Percentiles rank a stretch among this genome's conserved stretches.
Evolutionary conservation across 768 basidiomycete species (phyloP).

Genomic region (Podaxis sp.): DNA sequence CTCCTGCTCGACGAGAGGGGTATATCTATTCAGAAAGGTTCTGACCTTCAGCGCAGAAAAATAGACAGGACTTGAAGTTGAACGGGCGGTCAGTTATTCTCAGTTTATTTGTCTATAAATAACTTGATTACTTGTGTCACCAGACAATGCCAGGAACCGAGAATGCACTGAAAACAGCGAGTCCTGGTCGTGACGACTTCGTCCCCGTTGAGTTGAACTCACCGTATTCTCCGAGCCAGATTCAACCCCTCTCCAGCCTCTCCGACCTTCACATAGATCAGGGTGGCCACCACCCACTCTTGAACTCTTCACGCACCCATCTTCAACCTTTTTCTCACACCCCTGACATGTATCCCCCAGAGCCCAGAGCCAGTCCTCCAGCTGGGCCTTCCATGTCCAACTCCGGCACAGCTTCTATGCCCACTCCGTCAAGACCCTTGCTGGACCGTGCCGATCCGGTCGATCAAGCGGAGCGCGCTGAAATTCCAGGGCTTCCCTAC

Average conservation of each 20-base stretch:
- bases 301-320: slow-evolving; percentile 7
- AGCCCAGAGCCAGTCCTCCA: not conserved
- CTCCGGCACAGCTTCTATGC: not conserved
- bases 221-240: not conserved
- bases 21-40: not conserved
- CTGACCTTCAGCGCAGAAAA: not conserved
- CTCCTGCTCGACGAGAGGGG: not conserved
- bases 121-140: not conserved
- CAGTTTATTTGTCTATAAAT: not conserved
- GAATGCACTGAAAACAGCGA: not conserved
- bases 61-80: not conserved
- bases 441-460: not conserved
- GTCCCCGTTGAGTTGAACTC: not conserved
- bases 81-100: not conserved
- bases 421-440: not conserved
- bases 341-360: slow-evolving; percentile 4
- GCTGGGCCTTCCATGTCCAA: not conserved
- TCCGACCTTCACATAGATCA: slow-evolving; percentile 2
- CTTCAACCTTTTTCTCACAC: not conserved
- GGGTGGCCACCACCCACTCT: slow-evolving; percentile 1
- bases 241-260: not conserved
- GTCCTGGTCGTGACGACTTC: not conserved
- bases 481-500: slow-evolving; percentile 13
- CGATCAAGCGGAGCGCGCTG: slow-evolving; percentile 12
- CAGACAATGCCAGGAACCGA: not conserved